These are phyloP conservation scores for Physcomitrium patens DNA, from an alignment of 225 moss, liverwort and hornwort species.

Conservation along the genomic window DNA sequence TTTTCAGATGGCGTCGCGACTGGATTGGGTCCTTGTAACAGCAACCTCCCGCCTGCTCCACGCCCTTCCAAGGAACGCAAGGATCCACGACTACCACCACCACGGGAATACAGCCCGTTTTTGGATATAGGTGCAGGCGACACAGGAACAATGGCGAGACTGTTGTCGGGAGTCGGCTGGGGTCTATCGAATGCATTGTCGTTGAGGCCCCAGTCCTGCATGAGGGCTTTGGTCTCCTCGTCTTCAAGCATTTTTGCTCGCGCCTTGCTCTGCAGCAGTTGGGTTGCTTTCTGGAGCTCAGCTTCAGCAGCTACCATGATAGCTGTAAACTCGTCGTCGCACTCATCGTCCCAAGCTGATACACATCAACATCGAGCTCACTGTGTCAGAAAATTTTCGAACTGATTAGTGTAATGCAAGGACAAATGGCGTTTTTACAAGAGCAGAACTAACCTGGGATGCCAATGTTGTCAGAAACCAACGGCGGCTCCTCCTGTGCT, in stretches of 20 bases:
- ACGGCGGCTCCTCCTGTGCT: conserved; percentile 25
- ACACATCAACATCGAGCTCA: background rate
- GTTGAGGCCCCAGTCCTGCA: conserved; percentile 81
- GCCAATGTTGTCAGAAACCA: conserved; percentile 15
- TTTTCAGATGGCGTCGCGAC: conserved; percentile 72
- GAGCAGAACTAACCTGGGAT: conserved; percentile 21
- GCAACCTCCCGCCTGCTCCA: conserved; percentile 44
- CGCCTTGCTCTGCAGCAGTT: conserved; percentile 57
- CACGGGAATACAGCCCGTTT: conserved; percentile 53
- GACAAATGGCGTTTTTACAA: background rate
- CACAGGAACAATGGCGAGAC: conserved; percentile 35
- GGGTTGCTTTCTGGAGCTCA: conserved; percentile 86
- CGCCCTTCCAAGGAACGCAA: conserved; percentile 60
- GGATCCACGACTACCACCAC: conserved; percentile 69
- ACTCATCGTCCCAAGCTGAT: conserved; percentile 66
- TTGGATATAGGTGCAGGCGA: conserved; percentile 57
- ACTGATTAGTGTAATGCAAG: no score
- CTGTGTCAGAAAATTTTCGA: conserved; percentile 6
- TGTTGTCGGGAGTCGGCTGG: conserved; percentile 33
- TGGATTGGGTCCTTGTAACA: conserved; percentile 82
- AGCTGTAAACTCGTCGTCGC: conserved; percentile 73
- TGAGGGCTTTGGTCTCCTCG: conserved; percentile 75
- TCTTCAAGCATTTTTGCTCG: conserved; percentile 75
- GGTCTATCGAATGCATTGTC: conserved; percentile 50
- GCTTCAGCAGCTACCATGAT: conserved; percentile 89